phyloP scores from a whole-genome alignment of 2,329 filamentous ascomycete genomes.

The Seiridium cupressi region DNA sequence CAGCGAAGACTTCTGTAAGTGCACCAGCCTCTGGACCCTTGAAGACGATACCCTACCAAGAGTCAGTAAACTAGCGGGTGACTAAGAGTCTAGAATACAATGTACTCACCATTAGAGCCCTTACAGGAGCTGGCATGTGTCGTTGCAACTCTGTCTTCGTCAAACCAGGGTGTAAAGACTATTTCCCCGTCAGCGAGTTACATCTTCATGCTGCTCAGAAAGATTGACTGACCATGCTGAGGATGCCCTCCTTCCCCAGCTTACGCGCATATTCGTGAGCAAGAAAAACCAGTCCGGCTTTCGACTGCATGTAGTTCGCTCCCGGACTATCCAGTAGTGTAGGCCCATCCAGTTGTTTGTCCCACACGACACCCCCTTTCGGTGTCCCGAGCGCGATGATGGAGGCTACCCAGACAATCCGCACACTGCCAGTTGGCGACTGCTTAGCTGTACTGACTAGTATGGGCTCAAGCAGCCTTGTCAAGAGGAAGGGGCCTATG shows the following conservation, averaged over 20 bases:
- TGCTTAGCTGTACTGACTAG: neutral
- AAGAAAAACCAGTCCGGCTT: neutral
- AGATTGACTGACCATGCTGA: slow-evolving; percentile 5
- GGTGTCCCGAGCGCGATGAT: neutral
- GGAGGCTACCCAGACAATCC: slow-evolving; percentile 5
- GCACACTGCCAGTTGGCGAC: neutral
- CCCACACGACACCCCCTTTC: neutral
- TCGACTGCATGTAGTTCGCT: slow-evolving; percentile 5
- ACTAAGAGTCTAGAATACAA: neutral
- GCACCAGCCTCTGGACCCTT: slow-evolving; percentile 32
- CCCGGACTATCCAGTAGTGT: neutral
- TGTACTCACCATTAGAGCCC: slow-evolving; percentile 7
- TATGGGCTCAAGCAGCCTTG: neutral
- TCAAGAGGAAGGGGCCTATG: slow-evolving; percentile 4
- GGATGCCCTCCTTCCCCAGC: slow-evolving; percentile 6
- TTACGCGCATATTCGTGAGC: neutral
- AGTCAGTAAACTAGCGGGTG: neutral
- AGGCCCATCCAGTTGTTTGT: neutral
- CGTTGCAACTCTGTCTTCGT: slow-evolving; percentile 14
- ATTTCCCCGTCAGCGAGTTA: neutral
- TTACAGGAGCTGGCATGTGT: slow-evolving; percentile 8
- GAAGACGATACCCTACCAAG: slow-evolving; percentile 17
- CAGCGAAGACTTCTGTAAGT: slow-evolving; percentile 39
- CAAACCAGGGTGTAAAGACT: slow-evolving; percentile 13
- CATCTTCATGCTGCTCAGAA: neutral